phyloP scores from a whole-genome alignment of 1,284 basidiomycete species.

The Sporisorium reilianum region DNA sequence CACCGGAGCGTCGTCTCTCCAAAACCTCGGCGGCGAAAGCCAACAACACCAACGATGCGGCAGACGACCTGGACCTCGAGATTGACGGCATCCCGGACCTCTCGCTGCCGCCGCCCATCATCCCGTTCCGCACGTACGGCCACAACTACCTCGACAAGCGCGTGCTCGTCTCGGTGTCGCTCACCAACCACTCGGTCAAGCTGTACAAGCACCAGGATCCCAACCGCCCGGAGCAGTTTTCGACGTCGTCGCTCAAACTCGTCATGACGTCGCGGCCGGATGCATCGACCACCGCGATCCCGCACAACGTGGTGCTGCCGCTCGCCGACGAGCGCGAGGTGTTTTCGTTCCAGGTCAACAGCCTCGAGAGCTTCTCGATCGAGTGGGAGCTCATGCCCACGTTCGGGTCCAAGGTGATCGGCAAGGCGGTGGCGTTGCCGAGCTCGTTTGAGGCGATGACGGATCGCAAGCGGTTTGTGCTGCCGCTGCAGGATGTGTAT shows the following conservation, averaged over 20 bases:
- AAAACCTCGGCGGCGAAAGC: constrained; percentile 33
- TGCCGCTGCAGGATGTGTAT: constrained; percentile 89
- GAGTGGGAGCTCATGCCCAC: constrained; percentile 97
- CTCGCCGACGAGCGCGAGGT: constrained; percentile 83
- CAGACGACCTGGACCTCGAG: constrained; percentile 69
- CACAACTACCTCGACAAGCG: constrained; percentile 79
- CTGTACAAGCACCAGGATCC: constrained; percentile 64
- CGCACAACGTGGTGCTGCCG: constrained; percentile 76
- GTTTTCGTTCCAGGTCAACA: constrained; percentile 89
- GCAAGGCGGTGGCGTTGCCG: constrained; percentile 88
- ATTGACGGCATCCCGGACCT: constrained; percentile 90
- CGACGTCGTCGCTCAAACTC: constrained; percentile 84
- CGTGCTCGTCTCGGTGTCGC: constrained; percentile 85
- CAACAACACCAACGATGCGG: constrained; percentile 12
- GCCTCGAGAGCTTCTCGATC: constrained; percentile 80
- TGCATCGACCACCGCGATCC: constrained; percentile 76
- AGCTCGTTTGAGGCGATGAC: constrained; percentile 75
- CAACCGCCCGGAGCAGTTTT: constrained; percentile 68
- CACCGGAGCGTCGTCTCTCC: constrained; percentile 5
- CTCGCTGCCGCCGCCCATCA: constrained; percentile 95
- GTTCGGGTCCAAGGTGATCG: constrained; percentile 98
- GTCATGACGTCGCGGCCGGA: constrained; percentile 88
- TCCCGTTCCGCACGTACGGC: constrained; percentile 76
- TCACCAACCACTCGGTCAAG: constrained; percentile 66
- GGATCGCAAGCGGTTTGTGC: constrained; percentile 60